A percentile compares a stretch with the other conserved stretches of the same genome.
phyloP scores from a whole-genome alignment of 2,329 filamentous ascomycete species.

The Torrubiellomyces zombiae region DNA sequence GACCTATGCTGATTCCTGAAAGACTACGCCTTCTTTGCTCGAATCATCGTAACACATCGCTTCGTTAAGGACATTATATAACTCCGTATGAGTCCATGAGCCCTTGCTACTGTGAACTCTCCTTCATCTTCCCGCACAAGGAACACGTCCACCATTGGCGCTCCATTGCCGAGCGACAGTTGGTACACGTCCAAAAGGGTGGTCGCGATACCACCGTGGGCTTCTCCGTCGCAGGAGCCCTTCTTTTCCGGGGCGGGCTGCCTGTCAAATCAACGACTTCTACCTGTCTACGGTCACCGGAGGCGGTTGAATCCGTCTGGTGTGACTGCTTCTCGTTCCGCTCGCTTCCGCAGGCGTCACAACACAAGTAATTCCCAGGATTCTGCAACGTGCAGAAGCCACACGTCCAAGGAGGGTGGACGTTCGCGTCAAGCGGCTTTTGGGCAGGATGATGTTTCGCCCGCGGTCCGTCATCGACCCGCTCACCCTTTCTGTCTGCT shows the following conservation, averaged over 20 bases:
- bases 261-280: no score
- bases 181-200: slow-evolving; percentile 32
- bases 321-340: slow-evolving; percentile 17
- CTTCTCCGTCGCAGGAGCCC: slow-evolving; percentile 3
- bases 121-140: slow-evolving; percentile 36
- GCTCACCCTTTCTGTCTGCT: no score
- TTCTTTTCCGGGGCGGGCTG: neutral
- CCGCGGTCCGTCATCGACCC: no score
- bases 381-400: slow-evolving; percentile 40
- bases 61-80: no score
- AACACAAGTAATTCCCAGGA: slow-evolving; percentile 29
- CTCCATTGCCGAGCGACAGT: slow-evolving; percentile 34
- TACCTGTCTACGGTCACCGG: no score
- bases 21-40: no score
- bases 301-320: no score
- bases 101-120: slow-evolving; percentile 26
- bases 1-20: no score
- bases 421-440: no score
- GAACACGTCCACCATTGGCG: slow-evolving; percentile 41
- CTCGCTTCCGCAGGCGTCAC: slow-evolving; percentile 41
- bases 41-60: neutral
- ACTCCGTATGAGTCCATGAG: no score
- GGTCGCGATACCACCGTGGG: slow-evolving; percentile 20
- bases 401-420: slow-evolving; percentile 45
- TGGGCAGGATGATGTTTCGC: no score